phyloP scores from a whole-genome alignment of 1,139 yeast species.

The Sugiyamaella castrensis region DNA sequence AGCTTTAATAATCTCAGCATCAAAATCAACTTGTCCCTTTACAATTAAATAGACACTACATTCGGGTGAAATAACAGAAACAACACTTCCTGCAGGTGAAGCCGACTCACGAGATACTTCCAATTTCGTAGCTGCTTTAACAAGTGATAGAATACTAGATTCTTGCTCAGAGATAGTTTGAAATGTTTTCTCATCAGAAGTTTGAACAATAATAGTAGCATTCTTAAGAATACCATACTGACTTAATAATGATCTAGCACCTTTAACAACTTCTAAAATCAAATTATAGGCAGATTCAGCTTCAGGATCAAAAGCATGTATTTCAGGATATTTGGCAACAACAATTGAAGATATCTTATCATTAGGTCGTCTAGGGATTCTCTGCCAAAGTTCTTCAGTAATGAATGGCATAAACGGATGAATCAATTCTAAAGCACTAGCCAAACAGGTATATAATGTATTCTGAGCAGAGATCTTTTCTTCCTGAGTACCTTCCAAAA shows the following conservation, averaged over 20 bases:
- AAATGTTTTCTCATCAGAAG: constrained; percentile 48
- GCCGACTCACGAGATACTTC: constrained; percentile 54
- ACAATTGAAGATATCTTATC: constrained; percentile 72
- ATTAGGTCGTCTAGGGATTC: constrained; percentile 82
- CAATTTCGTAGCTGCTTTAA: constrained; percentile 78
- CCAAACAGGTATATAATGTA: constrained; percentile 89
- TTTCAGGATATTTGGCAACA: constrained; percentile 72
- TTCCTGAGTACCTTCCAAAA: constrained; percentile 81
- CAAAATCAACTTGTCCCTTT: constrained; percentile 91
- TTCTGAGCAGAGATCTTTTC: constrained; percentile 90
- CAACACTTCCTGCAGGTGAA: constrained; percentile 84
- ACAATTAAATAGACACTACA: constrained; percentile 87
- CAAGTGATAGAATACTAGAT: constrained; percentile 81
- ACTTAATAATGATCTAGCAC: constrained; percentile 86
- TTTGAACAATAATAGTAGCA: constrained; percentile 81
- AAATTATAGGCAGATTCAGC: constrained; percentile 76
- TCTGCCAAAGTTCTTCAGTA: constrained; percentile 98
- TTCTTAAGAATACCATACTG: constrained; percentile 86
- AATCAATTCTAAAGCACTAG: constrained; percentile 84
- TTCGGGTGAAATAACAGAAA: constrained; percentile 73
- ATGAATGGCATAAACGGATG: constrained; percentile 98
- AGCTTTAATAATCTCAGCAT: constrained; percentile 83
- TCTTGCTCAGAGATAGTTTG: constrained; percentile 65
- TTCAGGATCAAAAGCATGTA: constrained; percentile 58
- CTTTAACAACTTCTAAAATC: constrained; percentile 81